These are phyloP conservation scores for Globisporangium alternatum DNA, from an alignment of 352 stramenopile species.

Conservation along the genomic window DNA sequence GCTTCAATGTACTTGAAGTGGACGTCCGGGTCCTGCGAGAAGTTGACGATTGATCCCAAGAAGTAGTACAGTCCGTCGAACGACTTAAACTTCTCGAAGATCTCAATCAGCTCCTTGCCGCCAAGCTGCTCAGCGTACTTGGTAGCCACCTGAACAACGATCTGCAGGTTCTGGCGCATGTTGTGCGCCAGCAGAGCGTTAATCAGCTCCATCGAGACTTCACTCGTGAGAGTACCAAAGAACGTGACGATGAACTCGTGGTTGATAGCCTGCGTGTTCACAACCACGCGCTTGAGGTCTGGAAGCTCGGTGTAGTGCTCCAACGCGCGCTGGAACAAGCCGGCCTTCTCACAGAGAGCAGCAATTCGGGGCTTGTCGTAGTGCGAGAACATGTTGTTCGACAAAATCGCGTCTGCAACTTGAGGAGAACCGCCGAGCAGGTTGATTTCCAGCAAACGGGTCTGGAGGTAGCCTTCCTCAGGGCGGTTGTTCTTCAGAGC, in stretches of 20 bases:
- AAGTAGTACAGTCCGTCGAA: conserved; percentile 99
- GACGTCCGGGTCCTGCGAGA: conserved; percentile 96
- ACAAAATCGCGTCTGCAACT: conserved; percentile 99
- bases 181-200: conserved; percentile 98
- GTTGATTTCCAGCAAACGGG: conserved; percentile 99
- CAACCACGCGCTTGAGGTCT: conserved; percentile 95
- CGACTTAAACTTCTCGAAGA: conserved; percentile 99
- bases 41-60: conserved; percentile 98
- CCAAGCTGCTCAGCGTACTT: conserved; percentile 93
- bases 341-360: conserved; percentile 97
- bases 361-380: conserved; percentile 98
- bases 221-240: conserved; percentile 97
- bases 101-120: conserved; percentile 94
- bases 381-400: conserved; percentile 99
- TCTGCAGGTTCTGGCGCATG: conserved; percentile 97
- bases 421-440: conserved; percentile 98
- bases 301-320: conserved; percentile 99
- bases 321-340: conserved; percentile 98
- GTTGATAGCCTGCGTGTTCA: conserved; percentile 91
- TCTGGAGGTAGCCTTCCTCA: conserved; percentile 99
- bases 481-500: conserved; percentile 98
- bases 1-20: conserved; percentile 99
- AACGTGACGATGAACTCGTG: conserved; percentile 99
- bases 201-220: conserved; percentile 97
- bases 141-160: conserved; percentile 98